Conservation (phyloP, 2,329 filamentous ascomycete species). For the Cadophora sp. region DNA sequence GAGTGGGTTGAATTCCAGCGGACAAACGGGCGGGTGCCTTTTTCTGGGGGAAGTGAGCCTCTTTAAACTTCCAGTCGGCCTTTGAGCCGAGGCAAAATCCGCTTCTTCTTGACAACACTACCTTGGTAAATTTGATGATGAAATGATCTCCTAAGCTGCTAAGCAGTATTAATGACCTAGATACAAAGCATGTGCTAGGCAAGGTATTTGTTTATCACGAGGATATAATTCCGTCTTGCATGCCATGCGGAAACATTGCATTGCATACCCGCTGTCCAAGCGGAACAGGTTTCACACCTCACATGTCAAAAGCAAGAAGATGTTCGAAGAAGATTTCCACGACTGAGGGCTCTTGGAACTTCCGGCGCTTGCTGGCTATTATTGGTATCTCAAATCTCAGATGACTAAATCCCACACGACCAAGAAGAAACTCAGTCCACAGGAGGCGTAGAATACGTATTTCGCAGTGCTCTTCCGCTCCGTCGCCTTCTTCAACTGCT, state of each 20-base stretch:
- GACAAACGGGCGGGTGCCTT: not conserved
- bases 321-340: not conserved
- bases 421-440: slow-evolving; percentile 75
- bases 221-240: slow-evolving; percentile 3
- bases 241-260: slow-evolving; percentile 6
- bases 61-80: slow-evolving; percentile 12
- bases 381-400: slow-evolving; percentile 46
- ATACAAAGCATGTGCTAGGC: slow-evolving; percentile 20
- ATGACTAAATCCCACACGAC: slow-evolving; percentile 78
- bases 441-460: slow-evolving; percentile 82
- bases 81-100: slow-evolving; percentile 7
- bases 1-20: slow-evolving; percentile 12
- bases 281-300: slow-evolving; percentile 20
- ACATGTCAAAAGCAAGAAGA: slow-evolving; percentile 20
- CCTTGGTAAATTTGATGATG: slow-evolving; percentile 9
- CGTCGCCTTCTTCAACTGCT: slow-evolving; percentile 84
- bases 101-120: not conserved
- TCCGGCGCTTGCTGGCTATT: slow-evolving; percentile 10
- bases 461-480: slow-evolving; percentile 75
- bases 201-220: slow-evolving; percentile 11
- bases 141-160: not conserved
- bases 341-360: slow-evolving; percentile 5
- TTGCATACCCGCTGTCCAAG: slow-evolving; percentile 17
- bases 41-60: slow-evolving; percentile 9
- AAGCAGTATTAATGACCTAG: not conserved